A percentile compares a stretch with the other conserved stretches of the same genome.
These are phyloP conservation scores for Citrus maxima DNA, from an alignment of 345 rosid genomes.

Conservation along the genomic window DNA sequence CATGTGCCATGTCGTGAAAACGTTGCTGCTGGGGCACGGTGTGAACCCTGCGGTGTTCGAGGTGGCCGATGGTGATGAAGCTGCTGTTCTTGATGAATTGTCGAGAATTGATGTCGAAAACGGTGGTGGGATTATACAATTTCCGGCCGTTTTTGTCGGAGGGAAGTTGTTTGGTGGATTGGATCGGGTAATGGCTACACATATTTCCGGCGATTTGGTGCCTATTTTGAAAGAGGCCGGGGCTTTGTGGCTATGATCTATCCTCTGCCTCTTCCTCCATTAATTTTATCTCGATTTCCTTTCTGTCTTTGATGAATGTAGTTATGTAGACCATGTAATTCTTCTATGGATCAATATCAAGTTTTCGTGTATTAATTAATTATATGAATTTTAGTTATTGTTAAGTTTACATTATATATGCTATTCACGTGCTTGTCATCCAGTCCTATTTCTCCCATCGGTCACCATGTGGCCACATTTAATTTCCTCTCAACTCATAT, in stretches of 20 bases:
- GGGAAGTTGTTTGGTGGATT: constrained; percentile 84
- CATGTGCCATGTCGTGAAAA: constrained; percentile 71
- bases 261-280: no score
- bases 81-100: constrained; percentile 32
- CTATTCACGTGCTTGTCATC: no score
- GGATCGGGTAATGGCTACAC: constrained; percentile 77
- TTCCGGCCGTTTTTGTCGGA: constrained; percentile 77
- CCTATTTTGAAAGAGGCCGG: constrained; percentile 78
- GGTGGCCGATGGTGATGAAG: constrained; percentile 55
- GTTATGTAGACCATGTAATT: neutral
- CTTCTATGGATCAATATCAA: neutral
- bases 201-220: constrained; percentile 79
- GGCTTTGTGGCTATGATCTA: constrained; percentile 76
- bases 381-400: neutral
- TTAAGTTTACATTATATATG: neutral
- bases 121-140: constrained; percentile 26
- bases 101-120: constrained; percentile 12
- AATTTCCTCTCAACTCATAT: neutral
- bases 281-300: neutral
- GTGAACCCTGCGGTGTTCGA: constrained; percentile 69
- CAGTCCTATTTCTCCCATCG: no score
- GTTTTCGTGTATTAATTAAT: neutral
- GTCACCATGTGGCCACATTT: neutral
- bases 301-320: neutral
- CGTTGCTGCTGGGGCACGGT: constrained; percentile 64